Base-by-base conservation (phyloP, 306 rosid genomes). In the Rosa rugosa region DNA sequence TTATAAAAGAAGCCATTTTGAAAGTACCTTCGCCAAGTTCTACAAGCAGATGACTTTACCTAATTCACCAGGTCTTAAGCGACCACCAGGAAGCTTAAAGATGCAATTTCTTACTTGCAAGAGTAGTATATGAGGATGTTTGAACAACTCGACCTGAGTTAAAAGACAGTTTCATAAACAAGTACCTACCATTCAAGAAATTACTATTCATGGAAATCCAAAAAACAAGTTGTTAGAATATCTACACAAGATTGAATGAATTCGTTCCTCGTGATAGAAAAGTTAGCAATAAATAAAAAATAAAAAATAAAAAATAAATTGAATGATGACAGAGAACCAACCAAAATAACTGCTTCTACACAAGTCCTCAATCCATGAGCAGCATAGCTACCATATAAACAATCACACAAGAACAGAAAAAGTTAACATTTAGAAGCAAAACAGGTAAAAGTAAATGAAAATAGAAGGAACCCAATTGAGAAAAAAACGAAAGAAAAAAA, bases 41-140 rank as follows among this genome's bases (percentile, higher is more conserved):
- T 14, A 69, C 22, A 57, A 27, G 50, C 63, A 62, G 77, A 74
- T 65, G 45, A 22, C 0, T 54, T 20, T 82, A 94, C 99, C 97
- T 81, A 92, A 88, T 92, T 94, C 99, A 41, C 87, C 91, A 25
- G 93, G 93, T 62, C 95, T 92, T 72, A 94, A 85, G 64, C 91
- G 97, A 51, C 99, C 99, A 31, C 99, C 97, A 0, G 99, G 99
- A 71, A 94, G 97, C 88, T 87, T 89, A 77, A 86, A 88, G 69
- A 85, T 68, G 79, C 95, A 89, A 69, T 94, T 94, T 59, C 88
- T 86, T 70, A 91, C 81, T 93, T 91, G 98, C 83, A 91, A 84
- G 54, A 93, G 31, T 83, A 93, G 78, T 86, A 91, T 62, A 82
- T 94, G 99, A 4, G 99, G 99, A 81, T 94, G 95, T 73, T 91